Conservation (phyloP, 1,284 basidiomycete species). For the Cryptococcus depauperatus region DNA sequence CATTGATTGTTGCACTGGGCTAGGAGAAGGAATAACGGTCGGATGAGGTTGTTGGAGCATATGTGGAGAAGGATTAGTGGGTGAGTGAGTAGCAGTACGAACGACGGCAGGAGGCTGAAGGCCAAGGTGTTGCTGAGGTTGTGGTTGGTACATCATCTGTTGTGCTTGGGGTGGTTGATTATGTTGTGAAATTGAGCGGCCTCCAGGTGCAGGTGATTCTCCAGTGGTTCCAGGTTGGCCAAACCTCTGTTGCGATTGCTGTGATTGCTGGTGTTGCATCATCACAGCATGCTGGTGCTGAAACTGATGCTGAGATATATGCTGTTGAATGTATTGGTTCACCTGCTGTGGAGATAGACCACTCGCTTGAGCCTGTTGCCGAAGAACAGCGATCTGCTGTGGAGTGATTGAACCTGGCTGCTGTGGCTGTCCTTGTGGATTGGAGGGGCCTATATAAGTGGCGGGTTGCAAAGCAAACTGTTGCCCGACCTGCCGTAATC, state of each 20-base stretch:
- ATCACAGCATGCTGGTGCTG: slow-evolving; percentile 18
- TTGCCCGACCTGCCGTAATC: no score
- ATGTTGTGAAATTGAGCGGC: slow-evolving; percentile 14
- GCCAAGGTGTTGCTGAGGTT: slow-evolving; percentile 14
- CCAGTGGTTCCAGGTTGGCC: slow-evolving; percentile 8
- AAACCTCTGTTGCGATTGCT: slow-evolving; percentile 12
- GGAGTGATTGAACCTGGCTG: not conserved
- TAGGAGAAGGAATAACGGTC: slow-evolving; percentile 22
- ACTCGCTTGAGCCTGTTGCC: not conserved
- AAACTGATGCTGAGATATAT: slow-evolving; percentile 6
- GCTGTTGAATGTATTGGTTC: not conserved
- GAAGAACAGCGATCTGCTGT: not conserved
- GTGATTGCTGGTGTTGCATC: slow-evolving; percentile 14
- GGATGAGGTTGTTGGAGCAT: slow-evolving; percentile 25
- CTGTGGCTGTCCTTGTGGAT: not conserved
- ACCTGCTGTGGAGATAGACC: not conserved
- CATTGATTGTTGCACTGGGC: slow-evolving; percentile 32
- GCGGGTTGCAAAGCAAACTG: not conserved
- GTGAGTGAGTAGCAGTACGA: slow-evolving; percentile 23
- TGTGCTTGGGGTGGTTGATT: slow-evolving; percentile 8
- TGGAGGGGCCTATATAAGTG: not conserved
- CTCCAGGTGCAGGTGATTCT: slow-evolving; percentile 19
- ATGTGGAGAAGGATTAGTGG: slow-evolving; percentile 26
- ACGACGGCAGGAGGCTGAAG: slow-evolving; percentile 20
- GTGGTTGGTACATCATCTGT: slow-evolving; percentile 22